Evolutionary conservation across 225 moss, liverwort and hornwort genomes (phyloP).

Genomic region (Sphagnum tenellum): DNA sequence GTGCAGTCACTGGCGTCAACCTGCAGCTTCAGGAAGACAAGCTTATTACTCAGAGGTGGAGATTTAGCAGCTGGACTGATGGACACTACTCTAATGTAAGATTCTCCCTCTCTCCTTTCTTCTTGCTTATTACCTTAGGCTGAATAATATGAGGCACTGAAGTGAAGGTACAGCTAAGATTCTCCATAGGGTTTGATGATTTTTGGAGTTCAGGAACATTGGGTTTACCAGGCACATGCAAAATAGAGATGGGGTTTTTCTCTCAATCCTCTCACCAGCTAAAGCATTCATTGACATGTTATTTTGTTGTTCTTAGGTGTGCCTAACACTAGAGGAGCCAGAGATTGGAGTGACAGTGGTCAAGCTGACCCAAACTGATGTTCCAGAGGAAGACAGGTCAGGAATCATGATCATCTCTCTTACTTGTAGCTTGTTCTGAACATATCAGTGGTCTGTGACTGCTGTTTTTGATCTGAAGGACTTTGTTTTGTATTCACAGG

Average conservation of each 20-base stretch:
- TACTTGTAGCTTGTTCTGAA: background rate
- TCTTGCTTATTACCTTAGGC: too few relatives aligned
- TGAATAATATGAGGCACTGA: too few relatives aligned
- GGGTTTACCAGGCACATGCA: too few relatives aligned
- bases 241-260: too few relatives aligned
- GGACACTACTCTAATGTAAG: constrained; percentile 86
- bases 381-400: constrained; percentile 98
- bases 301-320: constrained; percentile 31
- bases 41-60: constrained; percentile 94
- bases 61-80: constrained; percentile 84
- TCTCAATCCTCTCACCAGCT: too few relatives aligned
- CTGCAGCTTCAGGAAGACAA: constrained; percentile 76
- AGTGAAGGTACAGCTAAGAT: too few relatives aligned
- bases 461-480: too few relatives aligned
- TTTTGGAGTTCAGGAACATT: too few relatives aligned
- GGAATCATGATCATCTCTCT: background rate
- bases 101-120: background rate
- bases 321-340: constrained; percentile 73
- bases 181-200: too few relatives aligned
- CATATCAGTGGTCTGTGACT: too few relatives aligned
- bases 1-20: constrained; percentile 79
- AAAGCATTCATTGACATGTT: too few relatives aligned
- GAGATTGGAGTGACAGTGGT: constrained; percentile 86
- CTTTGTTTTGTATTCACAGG: constrained; percentile 22
- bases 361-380: constrained; percentile 78